These are phyloP conservation scores for Geranomyces michiganensis DNA, from an alignment of 192 early-diverging fungal genomes.

Conservation along the genomic window DNA sequence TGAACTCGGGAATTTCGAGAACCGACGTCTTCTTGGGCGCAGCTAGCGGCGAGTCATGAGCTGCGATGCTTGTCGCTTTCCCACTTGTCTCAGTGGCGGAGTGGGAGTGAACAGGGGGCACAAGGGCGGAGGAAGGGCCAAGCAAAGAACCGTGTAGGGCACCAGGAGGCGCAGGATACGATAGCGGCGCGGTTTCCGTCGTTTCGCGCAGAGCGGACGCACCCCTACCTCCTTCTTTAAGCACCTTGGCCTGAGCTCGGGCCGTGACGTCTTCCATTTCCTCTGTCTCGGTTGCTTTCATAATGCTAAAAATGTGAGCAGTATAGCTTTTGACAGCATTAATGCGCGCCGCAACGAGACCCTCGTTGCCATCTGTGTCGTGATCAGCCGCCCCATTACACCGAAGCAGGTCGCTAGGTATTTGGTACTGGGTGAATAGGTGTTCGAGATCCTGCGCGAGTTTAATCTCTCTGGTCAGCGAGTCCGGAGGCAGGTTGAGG, in stretches of 20 bases:
- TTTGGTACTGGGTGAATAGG: slow-evolving; percentile 37
- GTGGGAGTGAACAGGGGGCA: too few relatives aligned
- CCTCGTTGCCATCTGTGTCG: background rate
- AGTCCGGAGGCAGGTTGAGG: slow-evolving; percentile 36
- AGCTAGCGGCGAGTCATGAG: too few relatives aligned
- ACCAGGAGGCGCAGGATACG: too few relatives aligned
- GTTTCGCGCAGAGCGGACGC: background rate
- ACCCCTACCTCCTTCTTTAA: background rate
- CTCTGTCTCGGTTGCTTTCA: slow-evolving; percentile 18
- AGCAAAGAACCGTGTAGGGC: too few relatives aligned
- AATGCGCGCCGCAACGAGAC: background rate
- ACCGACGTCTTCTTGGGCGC: too few relatives aligned
- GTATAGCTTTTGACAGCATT: slow-evolving; percentile 1
- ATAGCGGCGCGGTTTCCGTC: too few relatives aligned
- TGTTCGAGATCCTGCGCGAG: slow-evolving; percentile 41
- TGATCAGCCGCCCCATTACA: slow-evolving; percentile 19
- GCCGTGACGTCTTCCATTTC: slow-evolving; percentile 17
- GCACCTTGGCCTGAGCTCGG: background rate
- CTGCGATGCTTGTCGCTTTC: too few relatives aligned
- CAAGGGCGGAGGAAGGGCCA: too few relatives aligned
- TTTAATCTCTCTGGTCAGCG: slow-evolving; percentile 42
- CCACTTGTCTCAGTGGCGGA: too few relatives aligned
- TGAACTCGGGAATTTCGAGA: too few relatives aligned
- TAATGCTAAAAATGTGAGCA: slow-evolving; percentile 16
- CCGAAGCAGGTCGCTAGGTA: slow-evolving; percentile 35